Conservation (phyloP, 495 filamentous ascomycete species). For the Aspergillus sclerotiicarbonarius region DNA sequence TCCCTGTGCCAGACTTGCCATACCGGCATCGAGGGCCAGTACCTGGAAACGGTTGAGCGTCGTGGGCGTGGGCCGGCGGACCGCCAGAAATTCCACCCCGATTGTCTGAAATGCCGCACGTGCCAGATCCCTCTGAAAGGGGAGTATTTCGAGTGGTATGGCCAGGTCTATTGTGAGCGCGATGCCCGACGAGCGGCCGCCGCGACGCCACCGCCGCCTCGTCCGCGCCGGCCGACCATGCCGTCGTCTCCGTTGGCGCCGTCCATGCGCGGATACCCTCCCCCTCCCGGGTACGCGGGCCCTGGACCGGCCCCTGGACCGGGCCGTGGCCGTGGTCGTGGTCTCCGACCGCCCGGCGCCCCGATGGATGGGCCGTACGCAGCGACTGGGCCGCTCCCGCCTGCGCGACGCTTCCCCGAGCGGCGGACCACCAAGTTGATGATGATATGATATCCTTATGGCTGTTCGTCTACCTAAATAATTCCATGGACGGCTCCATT, state of each 20-base stretch:
- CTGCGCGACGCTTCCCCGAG: constrained; percentile 57
- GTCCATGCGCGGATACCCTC: constrained; percentile 19
- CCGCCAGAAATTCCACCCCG: constrained; percentile 77
- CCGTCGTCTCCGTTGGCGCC: constrained; percentile 30
- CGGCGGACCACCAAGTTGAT: constrained; percentile 81
- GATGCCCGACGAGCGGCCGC: constrained; percentile 69
- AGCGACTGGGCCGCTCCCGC: constrained; percentile 17
- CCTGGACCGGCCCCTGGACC: constrained; percentile 10
- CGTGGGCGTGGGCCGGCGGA: constrained; percentile 44
- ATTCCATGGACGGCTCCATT: neutral
- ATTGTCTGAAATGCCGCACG: constrained; percentile 76
- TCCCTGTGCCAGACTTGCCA: constrained; percentile 79
- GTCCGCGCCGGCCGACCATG: constrained; percentile 30
- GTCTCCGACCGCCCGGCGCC: constrained; percentile 16
- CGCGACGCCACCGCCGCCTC: constrained; percentile 34
- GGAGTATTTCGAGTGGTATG: constrained; percentile 70
- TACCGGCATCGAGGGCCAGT: constrained; percentile 87
- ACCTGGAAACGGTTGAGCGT: constrained; percentile 70
- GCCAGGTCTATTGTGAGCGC: constrained; percentile 74
- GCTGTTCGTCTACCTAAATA: neutral
- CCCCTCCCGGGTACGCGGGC: constrained; percentile 23
- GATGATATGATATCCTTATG: constrained; percentile 65
- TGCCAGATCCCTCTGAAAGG: constrained; percentile 55
- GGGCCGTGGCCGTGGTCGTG: neutral
- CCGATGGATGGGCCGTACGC: constrained; percentile 30